Evolutionary conservation across 768 basidiomycete genomes (phyloP), one percentile per base, ranked within the genome.

Genomic region (Rhizopogon sp.): DNA sequence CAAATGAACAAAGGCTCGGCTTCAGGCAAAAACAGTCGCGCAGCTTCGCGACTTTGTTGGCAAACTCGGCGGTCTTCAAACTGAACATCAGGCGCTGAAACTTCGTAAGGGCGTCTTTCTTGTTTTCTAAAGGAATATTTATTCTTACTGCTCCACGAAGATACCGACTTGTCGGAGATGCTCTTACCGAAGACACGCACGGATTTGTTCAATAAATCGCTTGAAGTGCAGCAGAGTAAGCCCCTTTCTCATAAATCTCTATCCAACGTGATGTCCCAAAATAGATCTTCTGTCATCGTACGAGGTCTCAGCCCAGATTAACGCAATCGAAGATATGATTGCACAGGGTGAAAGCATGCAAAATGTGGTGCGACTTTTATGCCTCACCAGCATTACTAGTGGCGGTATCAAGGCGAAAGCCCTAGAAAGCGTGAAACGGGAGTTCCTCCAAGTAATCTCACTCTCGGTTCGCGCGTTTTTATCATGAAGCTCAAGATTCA

Each of bases 161-260:
- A 99, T 69, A 98, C 94, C 54, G 89, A 89, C 31, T 67, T 99
- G 44, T 95, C 93, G n/a, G 97, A 98, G 71, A 74, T 93, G 66
- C 77, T 99, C 42, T 83, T 93, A 56, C 85, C 90, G 22, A 76
- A 87, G 56, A 98, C 95, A 1, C 78, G 83, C 52, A 89, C 90
- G 13, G 90, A 96, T 40, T 73, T 87, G 44, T 99, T 99, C 73
- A 93, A 93, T 71, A 88, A 85, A 64, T 89, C 87, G 10, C 76
- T 99, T 9, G 95, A 98, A 72, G 88, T 97, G 13, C 96, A 98
- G 65, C 97, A 98, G 70, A 98, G 94, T 93, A 64, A 65, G 82
- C 29, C 39, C 14, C 20, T 11, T 54, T 59, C 20, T 29, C 37
- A 44, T 47, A 31, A 40, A 25, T 60, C 41, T 22, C 50, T 57